Evolutionary conservation across 371 early-diverging fungal species (phyloP), one percentile per base, ranked within the genome.

Genomic region (Mortierella sp.): DNA sequence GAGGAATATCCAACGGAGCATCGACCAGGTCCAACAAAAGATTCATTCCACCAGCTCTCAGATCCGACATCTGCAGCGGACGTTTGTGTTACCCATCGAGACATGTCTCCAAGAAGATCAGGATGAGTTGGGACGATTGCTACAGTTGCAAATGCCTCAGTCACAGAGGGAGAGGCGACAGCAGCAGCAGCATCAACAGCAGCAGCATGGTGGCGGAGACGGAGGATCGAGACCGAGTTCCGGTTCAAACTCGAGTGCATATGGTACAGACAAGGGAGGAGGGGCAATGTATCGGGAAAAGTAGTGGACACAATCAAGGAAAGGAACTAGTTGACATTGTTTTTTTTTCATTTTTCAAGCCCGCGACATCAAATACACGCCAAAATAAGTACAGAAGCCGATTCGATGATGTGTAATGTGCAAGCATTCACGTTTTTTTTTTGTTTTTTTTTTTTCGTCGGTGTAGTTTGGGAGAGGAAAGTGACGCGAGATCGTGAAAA

Each of bases 31-130:
- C 21, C 74, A 58, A 27, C 74, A 74, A 27, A 55, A 43, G 27
- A 41, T 75, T 29, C 38, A 46, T 2, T 24, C 60, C 11, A 24
- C 49, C 2, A 75, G 21, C 24, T 75, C 68, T 27, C 46, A 75
- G 41, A 68, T 68, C 8, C 41, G 46, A 6, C 68, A 75, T 35
- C 46, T 60, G 51, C 75, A 60, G 29, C 32, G 76, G 35, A 71
- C 76, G 43, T 55, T 71, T 44, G 29, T 71, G 7, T 27, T 35
- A 16, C 77, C 77, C 11, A 44, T 76, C 35, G 71, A 76, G 58
- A 29, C 29, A 2, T 51, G 55, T 41, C 48, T 76, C 5, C 55
- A 32, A 21, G 43, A 76, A 14, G 71, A 76, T 35, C 46, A 46
- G 18, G 46, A 46, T 7, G n/a, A 49, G 11, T 44, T 38, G 74